A percentile compares a stretch with the other conserved stretches of the same genome.
Conservation (phyloP, 2,329 filamentous ascomycete species). For the Diplocarpon mali region DNA sequence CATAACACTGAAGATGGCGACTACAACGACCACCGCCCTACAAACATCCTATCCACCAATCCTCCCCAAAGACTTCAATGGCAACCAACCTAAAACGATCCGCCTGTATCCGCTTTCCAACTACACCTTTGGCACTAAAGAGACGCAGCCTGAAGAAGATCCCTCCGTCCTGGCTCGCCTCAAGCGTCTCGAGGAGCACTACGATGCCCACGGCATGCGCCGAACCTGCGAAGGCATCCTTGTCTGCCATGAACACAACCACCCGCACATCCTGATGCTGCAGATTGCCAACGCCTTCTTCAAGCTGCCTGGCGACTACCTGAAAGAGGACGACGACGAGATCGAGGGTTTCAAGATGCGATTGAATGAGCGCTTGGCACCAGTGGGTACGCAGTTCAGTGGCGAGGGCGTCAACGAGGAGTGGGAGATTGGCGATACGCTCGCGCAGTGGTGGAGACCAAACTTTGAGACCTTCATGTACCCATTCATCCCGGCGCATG, state of each 20-base stretch:
- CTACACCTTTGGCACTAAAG: slow-evolving; percentile 98
- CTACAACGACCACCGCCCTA: slow-evolving; percentile 63
- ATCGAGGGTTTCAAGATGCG: slow-evolving; percentile 88
- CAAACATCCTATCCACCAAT: slow-evolving; percentile 72
- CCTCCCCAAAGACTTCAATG: slow-evolving; percentile 73
- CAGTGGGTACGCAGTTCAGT: slow-evolving; percentile 70
- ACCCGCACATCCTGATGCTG: slow-evolving; percentile 96
- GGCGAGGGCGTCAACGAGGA: slow-evolving; percentile 83
- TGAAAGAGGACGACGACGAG: slow-evolving; percentile 81
- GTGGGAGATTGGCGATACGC: slow-evolving; percentile 88
- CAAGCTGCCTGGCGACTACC: slow-evolving; percentile 94
- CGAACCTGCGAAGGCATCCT: slow-evolving; percentile 94
- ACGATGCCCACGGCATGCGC: slow-evolving; percentile 84
- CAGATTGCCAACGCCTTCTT: slow-evolving; percentile 99
- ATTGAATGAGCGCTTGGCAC: slow-evolving; percentile 85
- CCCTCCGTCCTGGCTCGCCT: slow-evolving; percentile 87
- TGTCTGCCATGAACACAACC: slow-evolving; percentile 97
- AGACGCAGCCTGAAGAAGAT: slow-evolving; percentile 95
- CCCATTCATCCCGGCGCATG: slow-evolving; percentile 91
- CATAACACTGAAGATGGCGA: slow-evolving; percentile 53
- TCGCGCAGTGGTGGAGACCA: slow-evolving; percentile 97
- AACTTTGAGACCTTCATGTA: slow-evolving; percentile 99
- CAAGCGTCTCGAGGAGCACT: slow-evolving; percentile 93
- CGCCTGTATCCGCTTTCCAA: slow-evolving; percentile 91
- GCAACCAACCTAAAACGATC: slow-evolving; percentile 80